Percentiles rank a stretch among this genome's conserved stretches.
phyloP scores from a whole-genome alignment of 1,284 basidiomycete species.

The Trametes polyzona region DNA sequence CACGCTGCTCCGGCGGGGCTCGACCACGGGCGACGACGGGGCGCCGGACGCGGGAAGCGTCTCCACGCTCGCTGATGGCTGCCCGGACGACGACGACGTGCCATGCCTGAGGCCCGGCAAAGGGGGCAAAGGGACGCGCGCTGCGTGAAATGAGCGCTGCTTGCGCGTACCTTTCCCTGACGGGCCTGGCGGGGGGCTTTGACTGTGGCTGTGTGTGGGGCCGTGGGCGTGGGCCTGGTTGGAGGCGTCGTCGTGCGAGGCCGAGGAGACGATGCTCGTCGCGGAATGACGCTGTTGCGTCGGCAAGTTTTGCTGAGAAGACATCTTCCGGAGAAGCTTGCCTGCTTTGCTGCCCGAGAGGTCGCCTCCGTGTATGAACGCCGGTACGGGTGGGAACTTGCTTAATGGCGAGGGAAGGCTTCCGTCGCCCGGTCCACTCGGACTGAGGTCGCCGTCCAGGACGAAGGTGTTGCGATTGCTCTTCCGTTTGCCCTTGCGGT shows the following conservation, averaged over 20 bases:
- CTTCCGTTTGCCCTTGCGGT: slow-evolving; percentile 15
- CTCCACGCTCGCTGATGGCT: slow-evolving; percentile 20
- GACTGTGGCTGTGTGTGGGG: slow-evolving; percentile 8
- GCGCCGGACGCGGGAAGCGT: slow-evolving; percentile 24
- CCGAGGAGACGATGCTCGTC: slow-evolving; percentile 27
- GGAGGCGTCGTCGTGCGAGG: slow-evolving; percentile 25
- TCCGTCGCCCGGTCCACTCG: background rate
- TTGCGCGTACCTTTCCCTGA: slow-evolving; percentile 35
- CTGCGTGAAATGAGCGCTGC: slow-evolving; percentile 43
- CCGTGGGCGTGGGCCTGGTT: too few relatives aligned
- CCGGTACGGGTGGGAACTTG: slow-evolving; percentile 26
- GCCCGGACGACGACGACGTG: slow-evolving; percentile 29
- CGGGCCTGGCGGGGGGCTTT: slow-evolving; percentile 2
- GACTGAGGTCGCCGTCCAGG: slow-evolving; percentile 15
- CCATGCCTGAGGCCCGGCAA: slow-evolving; percentile 36
- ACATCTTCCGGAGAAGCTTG: slow-evolving; percentile 55
- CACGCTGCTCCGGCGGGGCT: slow-evolving; percentile 25
- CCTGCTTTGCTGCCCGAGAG: slow-evolving; percentile 29
- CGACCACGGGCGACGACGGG: slow-evolving; percentile 24
- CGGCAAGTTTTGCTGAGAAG: slow-evolving; percentile 58
- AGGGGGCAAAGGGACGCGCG: slow-evolving; percentile 40
- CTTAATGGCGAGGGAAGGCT: slow-evolving; percentile 22
- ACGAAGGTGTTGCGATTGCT: slow-evolving; percentile 18
- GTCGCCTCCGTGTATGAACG: slow-evolving; percentile 17
- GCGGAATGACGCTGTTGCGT: slow-evolving; percentile 36